A percentile compares a stretch with the other conserved stretches of the same genome.
Conservation (phyloP, 305 asterid genomes). For the Solanum hybrid region DNA sequence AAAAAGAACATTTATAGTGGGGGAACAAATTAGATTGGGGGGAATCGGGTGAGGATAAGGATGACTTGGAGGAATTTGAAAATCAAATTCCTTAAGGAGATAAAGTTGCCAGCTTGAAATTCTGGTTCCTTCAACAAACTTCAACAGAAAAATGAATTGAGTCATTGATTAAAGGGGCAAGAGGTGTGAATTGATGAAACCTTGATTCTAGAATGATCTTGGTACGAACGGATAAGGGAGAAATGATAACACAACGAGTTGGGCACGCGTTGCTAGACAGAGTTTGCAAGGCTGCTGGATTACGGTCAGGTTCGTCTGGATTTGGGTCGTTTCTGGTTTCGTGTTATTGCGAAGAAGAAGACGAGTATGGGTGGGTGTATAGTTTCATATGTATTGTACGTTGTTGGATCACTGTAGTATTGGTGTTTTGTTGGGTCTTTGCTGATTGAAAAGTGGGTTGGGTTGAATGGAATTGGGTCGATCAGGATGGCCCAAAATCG, state of each 20-base stretch:
- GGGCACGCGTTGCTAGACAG: accelerated
- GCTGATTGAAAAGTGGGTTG: neutral
- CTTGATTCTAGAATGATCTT: neutral
- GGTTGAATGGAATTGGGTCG: neutral
- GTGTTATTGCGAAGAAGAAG: neutral
- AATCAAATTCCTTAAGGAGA: too few relatives aligned
- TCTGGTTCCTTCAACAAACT: too few relatives aligned
- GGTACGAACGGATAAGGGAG: neutral
- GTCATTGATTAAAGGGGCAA: too few relatives aligned
- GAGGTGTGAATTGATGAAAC: neutral
- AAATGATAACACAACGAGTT: neutral
- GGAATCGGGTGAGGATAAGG: too few relatives aligned
- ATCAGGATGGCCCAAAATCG: neutral
- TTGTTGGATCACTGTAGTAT: neutral
- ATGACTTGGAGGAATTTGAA: too few relatives aligned
- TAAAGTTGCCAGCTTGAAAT: too few relatives aligned
- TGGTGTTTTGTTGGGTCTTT: neutral
- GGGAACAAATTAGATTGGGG: too few relatives aligned
- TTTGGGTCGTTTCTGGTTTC: neutral
- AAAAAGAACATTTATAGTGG: too few relatives aligned
- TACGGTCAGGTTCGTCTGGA: neutral
- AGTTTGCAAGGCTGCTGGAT: neutral
- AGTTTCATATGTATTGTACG: neutral
- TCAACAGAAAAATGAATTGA: too few relatives aligned
- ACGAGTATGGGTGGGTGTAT: neutral